Evolutionary conservation across 129 eudicot genomes (phyloP).

Genomic region (Escallonia rubra): DNA sequence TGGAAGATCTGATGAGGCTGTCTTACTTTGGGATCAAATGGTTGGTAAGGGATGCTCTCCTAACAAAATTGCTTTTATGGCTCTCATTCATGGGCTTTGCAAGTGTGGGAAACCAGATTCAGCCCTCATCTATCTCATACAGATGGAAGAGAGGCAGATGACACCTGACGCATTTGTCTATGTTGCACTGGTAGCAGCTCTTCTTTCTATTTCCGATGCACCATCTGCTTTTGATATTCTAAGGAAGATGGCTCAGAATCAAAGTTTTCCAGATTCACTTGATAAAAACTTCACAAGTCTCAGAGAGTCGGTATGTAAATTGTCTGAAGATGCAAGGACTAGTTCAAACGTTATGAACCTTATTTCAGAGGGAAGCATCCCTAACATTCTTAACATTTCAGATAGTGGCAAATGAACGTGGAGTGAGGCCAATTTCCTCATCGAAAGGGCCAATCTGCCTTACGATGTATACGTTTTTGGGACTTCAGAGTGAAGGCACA

Average conservation of each 20-base stretch:
- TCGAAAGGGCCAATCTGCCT: background rate
- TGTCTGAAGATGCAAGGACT: constrained; percentile 42
- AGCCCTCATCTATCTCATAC: constrained; percentile 40
- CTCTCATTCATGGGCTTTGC: constrained; percentile 80
- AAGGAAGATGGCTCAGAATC: constrained; percentile 43
- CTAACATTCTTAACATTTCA: constrained; percentile 15
- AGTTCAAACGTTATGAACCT: constrained; percentile 27
- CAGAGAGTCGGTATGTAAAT: constrained; percentile 33
- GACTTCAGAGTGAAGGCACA: constrained; percentile 12
- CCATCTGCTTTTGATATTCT: constrained; percentile 41
- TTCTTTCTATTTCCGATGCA: constrained; percentile 39
- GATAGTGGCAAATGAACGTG: constrained; percentile 15
- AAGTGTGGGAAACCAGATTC: constrained; percentile 53
- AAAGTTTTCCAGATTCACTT: constrained; percentile 21
- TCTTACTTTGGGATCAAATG: constrained; percentile 57
- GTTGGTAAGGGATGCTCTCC: constrained; percentile 40
- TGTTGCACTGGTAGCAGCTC: constrained; percentile 54
- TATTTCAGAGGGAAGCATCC: constrained; percentile 35
- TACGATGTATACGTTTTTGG: background rate
- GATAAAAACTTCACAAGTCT: constrained; percentile 42
- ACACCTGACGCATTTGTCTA: constrained; percentile 52
- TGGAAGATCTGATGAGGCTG: constrained; percentile 71
- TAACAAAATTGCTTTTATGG: constrained; percentile 71
- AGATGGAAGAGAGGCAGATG: constrained; percentile 69
- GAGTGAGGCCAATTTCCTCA: constrained; percentile 1